Base-by-base conservation (phyloP, 805 yeast genomes). In the Debaryomyces tyrocola region DNA sequence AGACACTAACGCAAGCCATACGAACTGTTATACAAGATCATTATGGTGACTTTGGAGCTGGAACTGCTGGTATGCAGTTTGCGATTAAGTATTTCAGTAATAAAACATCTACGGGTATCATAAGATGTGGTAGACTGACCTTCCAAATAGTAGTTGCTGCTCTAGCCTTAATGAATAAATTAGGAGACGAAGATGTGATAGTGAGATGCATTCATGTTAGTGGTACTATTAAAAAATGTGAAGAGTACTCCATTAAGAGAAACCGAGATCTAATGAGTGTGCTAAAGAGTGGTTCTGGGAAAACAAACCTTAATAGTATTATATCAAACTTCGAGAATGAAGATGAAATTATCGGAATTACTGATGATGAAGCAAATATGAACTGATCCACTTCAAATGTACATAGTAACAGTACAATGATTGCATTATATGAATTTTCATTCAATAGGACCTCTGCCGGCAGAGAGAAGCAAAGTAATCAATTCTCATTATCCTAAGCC, bases 191-290 rank as follows among this genome's bases (percentile, higher is more conserved):
- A 27, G 66, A 67, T 6, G 78, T 82, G 4, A 75, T 85, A 9
- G 63, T 90, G 12, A 73, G 83, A 45, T 84, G 87, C 24, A 67
- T 78, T 4, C 86, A 85, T 47, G 82, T 88, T 0, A 84, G 96
- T 58, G 98, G 97, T 0, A 90, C 97, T 0, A 90, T 91, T 28
- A 84, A 83, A 60, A 89, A 88, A 59, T 80, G 95, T 52, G 96
- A 91, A 60, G 78, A 82, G 52, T 79, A 74, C 47, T 85, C 90
- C 0, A 81, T 88, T 10, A 51, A 51, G 24, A 63, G 74, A 45
- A 71, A 80, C 58, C 70, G 74, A 43, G 64, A 69, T 37, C 51
- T 66, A 37, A 66, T 78, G 58, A 52, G 63, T 46, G 17, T 50
- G 39, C 28, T 60, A 14, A 48, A 46, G 20, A 47, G 52, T 17